Base-by-base conservation (phyloP, 2,329 filamentous ascomycete genomes). In the Raffaelea arxii region DNA sequence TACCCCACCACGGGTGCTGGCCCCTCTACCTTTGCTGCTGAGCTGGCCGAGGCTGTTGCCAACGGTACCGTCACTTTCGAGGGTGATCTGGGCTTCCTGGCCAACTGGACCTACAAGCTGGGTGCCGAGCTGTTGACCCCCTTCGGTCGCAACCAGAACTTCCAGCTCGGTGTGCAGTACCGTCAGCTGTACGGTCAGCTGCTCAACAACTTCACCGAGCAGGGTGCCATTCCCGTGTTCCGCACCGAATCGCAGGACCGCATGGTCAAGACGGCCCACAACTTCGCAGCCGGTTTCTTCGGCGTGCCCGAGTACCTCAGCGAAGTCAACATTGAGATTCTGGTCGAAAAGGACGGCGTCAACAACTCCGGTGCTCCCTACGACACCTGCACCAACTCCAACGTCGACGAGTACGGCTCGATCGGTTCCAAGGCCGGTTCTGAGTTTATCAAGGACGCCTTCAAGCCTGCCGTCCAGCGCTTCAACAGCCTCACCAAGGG, bases 131-230 rank as follows among this genome's bases (percentile, higher is more conserved):
- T 62, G 10, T 60, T 65, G 38, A 63, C 61, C 6, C 60, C 63
- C 19, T 66, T 65, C 51, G 64, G 64, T 41, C 58, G 64, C 25
- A 63, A 60, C 47, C 65, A 71, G 52, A 59, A 63, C 43, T 69
- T 69, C 51, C 52, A 65, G 12, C 58, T 69, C 3, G 66, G 66
- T 9, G 51, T 68, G 12, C 56, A 59, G 44, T 60, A 68, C 48
- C 62, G 66, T 16, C 61, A 68, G 49, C 57, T 69, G n/a, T 69
- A 64, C 39, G 61, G 66, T 7, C 56, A 65, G 41, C 59, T 69
- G 12, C 61, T 70, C 37, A 69, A 68, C 50, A 69, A 69, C 55
- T 69, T 69, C 48, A 62, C 60, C 27, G 56, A 54, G 44, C 58
- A 62, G 2, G 60, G 61, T 23, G 58, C 62, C 5, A 53, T 68